Conservation (phyloP, 495 filamentous ascomycete genomes). For the Alectoria sarmentosa region DNA sequence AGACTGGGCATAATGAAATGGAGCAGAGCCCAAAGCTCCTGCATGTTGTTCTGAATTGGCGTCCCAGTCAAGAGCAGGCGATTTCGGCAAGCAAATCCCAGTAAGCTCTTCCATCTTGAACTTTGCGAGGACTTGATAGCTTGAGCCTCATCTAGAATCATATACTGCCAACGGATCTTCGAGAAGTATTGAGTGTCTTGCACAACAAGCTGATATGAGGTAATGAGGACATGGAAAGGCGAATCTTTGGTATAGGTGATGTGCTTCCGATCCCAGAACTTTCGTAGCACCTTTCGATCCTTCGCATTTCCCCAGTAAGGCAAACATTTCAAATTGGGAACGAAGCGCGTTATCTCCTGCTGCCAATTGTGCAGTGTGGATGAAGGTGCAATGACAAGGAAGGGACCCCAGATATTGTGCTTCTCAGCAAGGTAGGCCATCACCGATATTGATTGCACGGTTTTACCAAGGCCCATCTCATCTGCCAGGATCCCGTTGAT, state of each 20-base stretch:
- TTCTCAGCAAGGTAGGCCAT: slow-evolving; percentile 98
- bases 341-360: slow-evolving; percentile 92
- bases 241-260: slow-evolving; percentile 90
- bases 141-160: slow-evolving; percentile 98
- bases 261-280: slow-evolving; percentile 98
- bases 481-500: slow-evolving; percentile 99
- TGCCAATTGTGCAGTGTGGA: slow-evolving; percentile 99
- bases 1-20: slow-evolving; percentile 99
- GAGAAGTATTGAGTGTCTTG: slow-evolving; percentile 95
- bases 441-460: slow-evolving; percentile 96
- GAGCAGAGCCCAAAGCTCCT: slow-evolving; percentile 93
- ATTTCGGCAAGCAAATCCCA: slow-evolving; percentile 94
- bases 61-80: slow-evolving; percentile 92
- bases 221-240: slow-evolving; percentile 91
- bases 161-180: slow-evolving; percentile 99
- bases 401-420: slow-evolving; percentile 97
- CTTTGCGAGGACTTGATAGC: slow-evolving; percentile 97
- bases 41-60: slow-evolving; percentile 99
- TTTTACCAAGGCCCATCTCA: slow-evolving; percentile 99
- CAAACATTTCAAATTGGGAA: slow-evolving; percentile 86
- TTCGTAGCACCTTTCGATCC: slow-evolving; percentile 91
- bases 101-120: slow-evolving; percentile 90
- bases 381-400: slow-evolving; percentile 91
- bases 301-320: slow-evolving; percentile 96
- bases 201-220: slow-evolving; percentile 95